Base-by-base conservation (phyloP, 352 stramenopile species). In the Pythium phragmitis region DNA sequence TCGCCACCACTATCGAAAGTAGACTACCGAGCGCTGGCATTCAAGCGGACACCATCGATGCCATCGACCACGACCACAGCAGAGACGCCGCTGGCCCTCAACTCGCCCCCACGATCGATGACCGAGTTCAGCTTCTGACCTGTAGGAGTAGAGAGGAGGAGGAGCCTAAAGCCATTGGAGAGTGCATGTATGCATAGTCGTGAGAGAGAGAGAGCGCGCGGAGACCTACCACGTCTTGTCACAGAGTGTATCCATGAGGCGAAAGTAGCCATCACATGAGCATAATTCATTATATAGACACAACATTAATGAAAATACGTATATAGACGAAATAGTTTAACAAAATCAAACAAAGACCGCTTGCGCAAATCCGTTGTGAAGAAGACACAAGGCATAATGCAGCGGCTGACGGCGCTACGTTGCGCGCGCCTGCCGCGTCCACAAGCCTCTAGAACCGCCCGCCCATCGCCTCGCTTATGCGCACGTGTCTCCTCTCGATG, bases 1-100 rank as follows among this genome's bases (percentile, higher is more conserved):
- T 61, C 65, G 7, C 45, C 55, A 12, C 63, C 57, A 2, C 57
- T 54, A 26, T 66, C 68, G 7, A 62, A 62, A 9, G 61, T 80
- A 6, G 67, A 85, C 36, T 87, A 84, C 57, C 49, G 83, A 14
- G 74, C 76, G 21, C 64, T 87, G 17, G 78, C 78, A 8, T 87
- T 87, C 58, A 84, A 73, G 48, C 56, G 65, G 1, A 79, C 53
- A 6, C 43, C 60, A 3, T 61, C 52, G 21, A 47, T 59, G 33
- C 51, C 43, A 0, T 67, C 50, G 2, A n/a, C 3, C 2, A 56
- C 26, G 4, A 37, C 48, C 2, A 39, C 19, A 8, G 21, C 21
- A 33, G 1, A 14, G 7, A 30, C 28, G 13, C 11, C 14, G 37
- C 11, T 46, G 39, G 39, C 16, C 1, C 3, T 14, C 17, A 46